Conservation (phyloP, 495 filamentous ascomycete genomes). For the Penicillium cataractarum region DNA sequence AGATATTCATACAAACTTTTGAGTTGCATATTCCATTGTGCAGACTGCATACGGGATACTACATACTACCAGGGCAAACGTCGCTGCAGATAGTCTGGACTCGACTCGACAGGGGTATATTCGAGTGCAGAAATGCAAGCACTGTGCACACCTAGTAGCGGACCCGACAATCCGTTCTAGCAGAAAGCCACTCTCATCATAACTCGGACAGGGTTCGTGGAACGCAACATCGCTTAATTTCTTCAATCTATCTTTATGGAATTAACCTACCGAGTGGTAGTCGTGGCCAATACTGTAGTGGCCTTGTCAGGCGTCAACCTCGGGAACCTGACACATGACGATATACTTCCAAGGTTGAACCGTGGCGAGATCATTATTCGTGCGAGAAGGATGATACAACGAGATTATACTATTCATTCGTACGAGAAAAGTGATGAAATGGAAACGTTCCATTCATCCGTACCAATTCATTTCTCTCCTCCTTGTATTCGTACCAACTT, state of each 20-base stretch:
- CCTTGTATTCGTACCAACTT: neutral
- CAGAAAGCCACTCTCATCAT: constrained; percentile 2
- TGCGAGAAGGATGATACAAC: neutral
- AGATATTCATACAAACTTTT: neutral
- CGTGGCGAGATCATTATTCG: neutral
- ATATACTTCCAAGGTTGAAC: neutral
- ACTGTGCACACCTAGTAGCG: no score
- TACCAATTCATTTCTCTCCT: neutral
- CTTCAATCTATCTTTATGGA: neutral
- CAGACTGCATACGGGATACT: neutral
- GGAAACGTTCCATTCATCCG: neutral
- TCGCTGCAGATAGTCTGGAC: neutral
- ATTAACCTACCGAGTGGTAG: no score
- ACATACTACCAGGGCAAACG: neutral
- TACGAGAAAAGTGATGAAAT: neutral
- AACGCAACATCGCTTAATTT: neutral
- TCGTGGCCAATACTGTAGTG: neutral
- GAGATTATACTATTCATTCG: neutral
- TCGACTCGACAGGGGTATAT: neutral
- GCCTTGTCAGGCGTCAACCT: neutral
- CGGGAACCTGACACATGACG: neutral
- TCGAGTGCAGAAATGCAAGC: neutral
- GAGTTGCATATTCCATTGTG: no score
- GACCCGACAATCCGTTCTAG: neutral
- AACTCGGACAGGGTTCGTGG: neutral